These are phyloP conservation scores for Trichoderma simmonsii DNA, from an alignment of 2,329 filamentous ascomycete genomes.

Conservation along the genomic window DNA sequence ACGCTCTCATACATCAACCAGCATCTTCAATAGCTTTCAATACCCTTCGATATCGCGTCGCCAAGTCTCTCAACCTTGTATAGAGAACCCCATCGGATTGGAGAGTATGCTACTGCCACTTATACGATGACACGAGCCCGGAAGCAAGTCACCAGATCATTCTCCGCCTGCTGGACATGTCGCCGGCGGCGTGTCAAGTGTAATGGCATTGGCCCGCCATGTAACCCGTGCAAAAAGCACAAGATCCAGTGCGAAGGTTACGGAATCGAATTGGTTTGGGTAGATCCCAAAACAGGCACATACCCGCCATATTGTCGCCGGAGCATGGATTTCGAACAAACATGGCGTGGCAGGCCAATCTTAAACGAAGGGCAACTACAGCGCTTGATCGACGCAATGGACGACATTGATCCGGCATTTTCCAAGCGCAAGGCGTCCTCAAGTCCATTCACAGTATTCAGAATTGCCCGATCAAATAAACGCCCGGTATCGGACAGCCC, in stretches of 20 bases:
- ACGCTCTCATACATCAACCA: neutral
- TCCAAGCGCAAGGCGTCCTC: neutral
- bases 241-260: conserved; percentile 4
- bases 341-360: neutral
- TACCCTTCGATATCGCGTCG: neutral
- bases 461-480: neutral
- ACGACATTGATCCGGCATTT: neutral
- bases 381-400: neutral
- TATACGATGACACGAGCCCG: neutral
- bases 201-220: neutral
- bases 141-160: conserved; percentile 11
- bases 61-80: neutral
- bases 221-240: neutral
- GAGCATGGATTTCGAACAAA: conserved; percentile 2
- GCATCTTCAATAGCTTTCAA: neutral
- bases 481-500: neutral
- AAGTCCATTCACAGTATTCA: neutral
- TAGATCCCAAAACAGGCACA: conserved; percentile 2
- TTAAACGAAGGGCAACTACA: neutral
- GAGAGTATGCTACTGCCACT: neutral
- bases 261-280: conserved; percentile 3
- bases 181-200: conserved; percentile 12
- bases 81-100: neutral
- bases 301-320: conserved; percentile 1
- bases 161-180: conserved; percentile 7